phyloP scores from a whole-genome alignment of 352 stramenopile genomes.

The Pythium brassicae region DNA sequence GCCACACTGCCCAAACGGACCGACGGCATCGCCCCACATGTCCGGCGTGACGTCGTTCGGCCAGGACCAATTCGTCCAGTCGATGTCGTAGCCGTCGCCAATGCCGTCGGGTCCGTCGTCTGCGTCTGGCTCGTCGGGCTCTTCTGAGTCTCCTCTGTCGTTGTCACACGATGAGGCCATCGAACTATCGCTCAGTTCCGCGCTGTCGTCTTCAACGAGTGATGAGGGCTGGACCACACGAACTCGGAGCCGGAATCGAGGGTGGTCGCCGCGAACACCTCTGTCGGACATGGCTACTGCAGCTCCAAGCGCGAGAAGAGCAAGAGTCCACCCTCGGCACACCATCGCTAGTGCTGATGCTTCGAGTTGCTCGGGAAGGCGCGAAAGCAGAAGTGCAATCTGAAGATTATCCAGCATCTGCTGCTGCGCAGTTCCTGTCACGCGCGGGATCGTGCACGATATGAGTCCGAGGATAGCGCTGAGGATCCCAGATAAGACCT shows the following conservation, averaged over 20 bases:
- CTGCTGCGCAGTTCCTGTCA: too few species aligned
- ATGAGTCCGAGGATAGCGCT: too few species aligned
- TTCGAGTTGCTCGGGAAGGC: background rate
- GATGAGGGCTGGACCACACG: background rate
- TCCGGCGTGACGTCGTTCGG: constrained; percentile 9
- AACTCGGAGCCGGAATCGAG: background rate
- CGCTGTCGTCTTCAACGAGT: background rate
- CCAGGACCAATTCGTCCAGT: constrained; percentile 11
- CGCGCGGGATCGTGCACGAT: too few species aligned
- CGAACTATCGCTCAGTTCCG: background rate
- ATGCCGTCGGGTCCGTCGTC: constrained; percentile 11
- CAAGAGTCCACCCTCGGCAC: background rate
- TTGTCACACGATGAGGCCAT: background rate
- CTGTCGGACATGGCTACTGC: background rate
- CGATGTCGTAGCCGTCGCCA: constrained; percentile 10
- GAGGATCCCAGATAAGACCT: too few species aligned
- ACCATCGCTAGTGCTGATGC: background rate
- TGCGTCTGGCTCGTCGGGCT: constrained; percentile 1
- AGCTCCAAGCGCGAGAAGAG: background rate
- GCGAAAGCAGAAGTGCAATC: too few species aligned
- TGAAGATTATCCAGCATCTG: too few species aligned
- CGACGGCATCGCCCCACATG: constrained; percentile 10
- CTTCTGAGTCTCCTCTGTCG: background rate
- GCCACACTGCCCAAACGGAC: constrained; percentile 13
- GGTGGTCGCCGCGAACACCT: background rate